Evolutionary conservation across 441 rosid species (phyloP).

Genomic region (Arabidopsis hybrid): DNA sequence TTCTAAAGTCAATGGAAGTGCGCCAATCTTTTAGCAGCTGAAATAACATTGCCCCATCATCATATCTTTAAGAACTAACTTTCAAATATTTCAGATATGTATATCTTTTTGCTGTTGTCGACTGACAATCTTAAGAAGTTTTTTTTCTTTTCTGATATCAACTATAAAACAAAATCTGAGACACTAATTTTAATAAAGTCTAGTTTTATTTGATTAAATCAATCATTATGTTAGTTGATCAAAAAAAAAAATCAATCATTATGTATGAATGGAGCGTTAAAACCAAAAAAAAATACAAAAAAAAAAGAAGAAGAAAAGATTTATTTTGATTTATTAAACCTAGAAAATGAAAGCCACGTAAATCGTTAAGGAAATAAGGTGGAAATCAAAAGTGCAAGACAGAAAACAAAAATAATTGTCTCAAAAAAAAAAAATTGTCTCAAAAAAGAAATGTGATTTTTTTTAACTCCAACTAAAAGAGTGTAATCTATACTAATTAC

Average conservation of each 20-base stretch:
- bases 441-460: neutral
- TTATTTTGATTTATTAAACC: too few relatives aligned
- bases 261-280: too few relatives aligned
- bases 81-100: neutral
- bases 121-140: neutral
- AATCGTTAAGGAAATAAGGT: neutral
- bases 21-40: neutral
- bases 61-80: neutral
- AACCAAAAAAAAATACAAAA: too few relatives aligned
- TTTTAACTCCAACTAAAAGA: neutral
- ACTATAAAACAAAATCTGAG: neutral
- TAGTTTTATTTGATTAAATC: neutral
- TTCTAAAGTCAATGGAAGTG: conserved; percentile 15
- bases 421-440: neutral
- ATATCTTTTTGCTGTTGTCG: neutral
- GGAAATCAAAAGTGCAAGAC: neutral
- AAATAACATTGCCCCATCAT: neutral
- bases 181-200: neutral
- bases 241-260: too few relatives aligned
- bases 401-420: too few relatives aligned
- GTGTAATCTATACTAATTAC: neutral
- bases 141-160: neutral
- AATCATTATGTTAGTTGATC: too few relatives aligned
- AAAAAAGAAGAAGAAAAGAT: too few relatives aligned
- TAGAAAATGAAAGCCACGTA: neutral